These are phyloP conservation scores for Polyporus arcularius DNA, from an alignment of 768 basidiomycete species.

Conservation along the genomic window DNA sequence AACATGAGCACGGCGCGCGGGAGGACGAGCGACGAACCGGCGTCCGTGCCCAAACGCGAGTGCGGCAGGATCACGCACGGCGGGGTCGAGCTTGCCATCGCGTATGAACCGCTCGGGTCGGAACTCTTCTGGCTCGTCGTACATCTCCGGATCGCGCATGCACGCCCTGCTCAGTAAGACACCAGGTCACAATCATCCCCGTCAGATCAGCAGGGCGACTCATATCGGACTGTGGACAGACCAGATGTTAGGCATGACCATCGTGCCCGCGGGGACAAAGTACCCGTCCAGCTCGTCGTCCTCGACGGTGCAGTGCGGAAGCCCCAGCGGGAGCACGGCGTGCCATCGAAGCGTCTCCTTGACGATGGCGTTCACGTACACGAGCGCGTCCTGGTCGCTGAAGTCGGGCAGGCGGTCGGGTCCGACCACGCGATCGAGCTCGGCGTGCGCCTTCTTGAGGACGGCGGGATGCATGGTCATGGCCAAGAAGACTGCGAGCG, in stretches of 20 bases:
- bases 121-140: constrained; percentile 48
- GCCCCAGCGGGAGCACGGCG: constrained; percentile 40
- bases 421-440: constrained; percentile 61
- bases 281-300: constrained; percentile 15
- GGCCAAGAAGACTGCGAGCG: constrained; percentile 11
- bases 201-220: constrained; percentile 21
- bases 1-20: neutral
- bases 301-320: neutral
- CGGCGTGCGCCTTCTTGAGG: constrained; percentile 52
- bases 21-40: constrained; percentile 6
- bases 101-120: constrained; percentile 52
- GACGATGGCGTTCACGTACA: constrained; percentile 43
- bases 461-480: constrained; percentile 14
- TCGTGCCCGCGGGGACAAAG: constrained; percentile 28
- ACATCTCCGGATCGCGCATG: constrained; percentile 48
- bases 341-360: constrained; percentile 56
- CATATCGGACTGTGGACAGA: constrained; percentile 20
- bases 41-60: constrained; percentile 18
- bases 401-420: constrained; percentile 55
- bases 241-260: constrained; percentile 15
- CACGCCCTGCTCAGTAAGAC: constrained; percentile 41
- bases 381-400: constrained; percentile 40
- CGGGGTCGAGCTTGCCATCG: constrained; percentile 15
- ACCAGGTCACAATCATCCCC: constrained; percentile 21
- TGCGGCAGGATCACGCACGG: constrained; percentile 20